Base-by-base conservation (phyloP, 2,329 filamentous ascomycete species). In the Paraphoma chrysanthemicola region DNA sequence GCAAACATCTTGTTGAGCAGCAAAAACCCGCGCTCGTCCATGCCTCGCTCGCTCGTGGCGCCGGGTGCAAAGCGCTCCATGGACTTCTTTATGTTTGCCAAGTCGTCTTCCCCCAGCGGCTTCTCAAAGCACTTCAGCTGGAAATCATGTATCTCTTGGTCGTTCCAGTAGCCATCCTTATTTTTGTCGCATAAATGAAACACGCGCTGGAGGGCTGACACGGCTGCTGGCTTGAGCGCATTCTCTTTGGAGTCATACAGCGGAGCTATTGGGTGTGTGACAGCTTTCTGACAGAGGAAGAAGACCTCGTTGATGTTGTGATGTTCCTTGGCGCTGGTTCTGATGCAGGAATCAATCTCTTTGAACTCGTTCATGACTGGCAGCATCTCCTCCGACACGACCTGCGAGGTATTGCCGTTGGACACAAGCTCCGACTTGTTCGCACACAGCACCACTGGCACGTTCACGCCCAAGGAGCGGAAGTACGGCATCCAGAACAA, bases 401-500 rank as follows among this genome's bases (percentile, higher is more conserved):
- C 90, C 74, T 97, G 92, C 0, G 92, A 85, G 8, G 92, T 92
- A 56, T 85, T 90, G 42, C 87, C 89, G 66, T 90, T 89, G 3
- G 85, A 86, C 2, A 88, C 86, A 51, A 97, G 82, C 70, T 99
- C 95, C n/a, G 92, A 92, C 78, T 99, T 99, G 82, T 98, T 98
- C 72, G 95, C 93, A 72, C 95, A 98, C 54, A 99, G 82, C 44
- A 99, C 93, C 10, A 99, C 95, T 0, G 95, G 95, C 16, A 99
- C 93, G 74, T 99, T 99, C 73, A 99, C 95, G n/a, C 95, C 95
- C 39, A 99, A 86, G 4, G 93, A 97, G 59, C 95, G 90, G 73
- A 99, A 98, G 78, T 97, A 96, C 10, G 95, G 95, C 86, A 99
- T 90, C 95, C 95, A 99, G 78, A 98, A 99, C 44, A 99, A 83